Evolutionary conservation across 805 yeast genomes (phyloP), one percentile per base, ranked within the genome.

Genomic region (Jamesozyma piceae): DNA sequence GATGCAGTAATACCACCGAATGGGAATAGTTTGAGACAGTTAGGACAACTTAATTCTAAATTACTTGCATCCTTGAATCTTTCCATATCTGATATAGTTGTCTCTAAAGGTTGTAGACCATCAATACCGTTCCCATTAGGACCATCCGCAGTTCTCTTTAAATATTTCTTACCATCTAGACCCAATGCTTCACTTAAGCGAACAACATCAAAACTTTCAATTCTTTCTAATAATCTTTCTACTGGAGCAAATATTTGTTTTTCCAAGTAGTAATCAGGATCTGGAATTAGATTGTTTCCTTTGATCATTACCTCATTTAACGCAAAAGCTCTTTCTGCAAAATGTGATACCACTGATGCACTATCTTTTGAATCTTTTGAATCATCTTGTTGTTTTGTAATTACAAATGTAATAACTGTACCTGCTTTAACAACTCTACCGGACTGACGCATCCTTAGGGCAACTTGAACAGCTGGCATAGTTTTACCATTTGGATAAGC

Each of bases 391-490:
- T 49, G 47, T 36, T 59, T 72, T 1, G 94, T 77, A 29, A 92
- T 80, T 35, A 92, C 82, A 66, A 73, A 92, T 0, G 96, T 82
- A 31, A 92, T 81, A 38, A 92, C 97, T 52, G 82, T 82, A 18
- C 95, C 95, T 0, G 95, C 94, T 49, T 80, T 80, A 39, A 92
- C 75, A 30, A 83, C 80, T 54, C 88, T 89, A 29, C 97, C 97
- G 46, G 78, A 80, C n/a, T 73, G 75, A 50, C 84, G 68, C 63
- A 86, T 70, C 52, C 92, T 73, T 46, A 86, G 66, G 0, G 97
- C 99, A 30, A 88, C 96, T 58, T 82, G 92, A 14, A 92, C 95
- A 22, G 86, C 88, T 43, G 95, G 92, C 78, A 82, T 78, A 35
- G 76, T 74, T 49, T 83, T 83, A 20, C 83, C 89, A 49, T 78